Evolutionary conservation across 371 early-diverging fungal species (phyloP), one percentile per base, ranked within the genome.

Genomic region (Mucor racemosus): DNA sequence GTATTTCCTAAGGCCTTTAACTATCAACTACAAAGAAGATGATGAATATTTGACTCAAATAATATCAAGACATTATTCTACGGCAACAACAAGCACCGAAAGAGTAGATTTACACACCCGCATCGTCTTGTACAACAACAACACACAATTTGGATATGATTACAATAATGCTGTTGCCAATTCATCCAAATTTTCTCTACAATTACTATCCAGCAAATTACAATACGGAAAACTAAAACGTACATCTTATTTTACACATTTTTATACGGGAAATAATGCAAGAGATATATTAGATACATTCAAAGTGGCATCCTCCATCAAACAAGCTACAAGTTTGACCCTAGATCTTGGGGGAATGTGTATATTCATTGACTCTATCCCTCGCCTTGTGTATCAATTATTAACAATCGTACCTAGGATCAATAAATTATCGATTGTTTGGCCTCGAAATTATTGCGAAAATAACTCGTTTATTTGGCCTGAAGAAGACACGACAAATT

Each of bases 141-240:
- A 42, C 10, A 34, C 38, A 0, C 48, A 64, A n/a, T 46, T 57
- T 36, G 58, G 65, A 8, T 34, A 33, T 7, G 58, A 58, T 17
- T 64, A 58, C n/a, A 64, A 64, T 33, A 64, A 64, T 31, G 57
- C 57, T 14, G 19, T 46, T 48, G 57, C 58, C 1, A 64, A 58
- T 64, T 14, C 41, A 3, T 41, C 36, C 14, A 64, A 64, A 15
- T 64, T 42, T 21, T 42, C 36, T 5, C 10, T 64, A 34, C 46
- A 64, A n/a, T 35, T 64, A 50, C 33, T 17, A 26, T 8, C 42
- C 39, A 17, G 15, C 4, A 53, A 19, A 13, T 5, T 14, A 4
- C 36, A 13, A 5, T 7, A 9, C 9, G 11, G 46, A 9, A 38
- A 33, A 21, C 9, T 46, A 5, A 35, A 44, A 2, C 65, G 58